Evolutionary conservation across 2,329 filamentous ascomycete genomes (phyloP), one percentile per base, ranked within the genome.

Genomic region (Venturia aucupariae): DNA sequence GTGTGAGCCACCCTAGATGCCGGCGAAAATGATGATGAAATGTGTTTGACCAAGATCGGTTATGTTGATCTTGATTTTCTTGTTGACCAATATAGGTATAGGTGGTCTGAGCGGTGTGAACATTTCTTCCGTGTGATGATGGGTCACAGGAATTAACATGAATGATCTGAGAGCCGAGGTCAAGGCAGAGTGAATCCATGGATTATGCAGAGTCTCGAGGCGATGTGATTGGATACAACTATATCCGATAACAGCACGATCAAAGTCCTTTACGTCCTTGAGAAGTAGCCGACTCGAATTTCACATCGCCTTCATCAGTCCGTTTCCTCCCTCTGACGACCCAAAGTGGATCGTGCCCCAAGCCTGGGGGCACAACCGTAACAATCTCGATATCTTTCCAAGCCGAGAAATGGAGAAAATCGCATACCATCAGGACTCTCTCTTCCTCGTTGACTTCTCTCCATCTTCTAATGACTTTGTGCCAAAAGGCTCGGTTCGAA

Each of bases 331-430:
- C 62, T 38, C 62, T 63, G 6, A 63, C 51, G 4, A 63, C 62
- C 62, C 62, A 63, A 3, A 63, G 30, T 17, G 62, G 62, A 63
- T 63, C 62, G 35, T 32, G 41, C 19, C 62, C 62, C 3, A 10
- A 8, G 2, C 38, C 46, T 24, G 13, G 30, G 10, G 44, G 27
- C 42, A 54, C 44, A 41, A 63, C 51, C 13, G 46, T 57, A 4
- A 83, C 76, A 67, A 82, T 80, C 72, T 83, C 80, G 38, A 84
- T 77, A n/a, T 77, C 69, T 41, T 73, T 74, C 80, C 80, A 84
- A 0, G 80, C 81, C 7, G 78, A 75, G 68, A 79, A 80, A 69
- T 78, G 76, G 65, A 83, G 71, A 68, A 80, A 83, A 65, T 82
- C 79, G 10, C 79, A 80, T 17, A 83, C 79, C 75, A 82, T 80